These are phyloP conservation scores for Emergomyces pasteurianus DNA, from an alignment of 2,329 filamentous ascomycete species.

Conservation along the genomic window DNA sequence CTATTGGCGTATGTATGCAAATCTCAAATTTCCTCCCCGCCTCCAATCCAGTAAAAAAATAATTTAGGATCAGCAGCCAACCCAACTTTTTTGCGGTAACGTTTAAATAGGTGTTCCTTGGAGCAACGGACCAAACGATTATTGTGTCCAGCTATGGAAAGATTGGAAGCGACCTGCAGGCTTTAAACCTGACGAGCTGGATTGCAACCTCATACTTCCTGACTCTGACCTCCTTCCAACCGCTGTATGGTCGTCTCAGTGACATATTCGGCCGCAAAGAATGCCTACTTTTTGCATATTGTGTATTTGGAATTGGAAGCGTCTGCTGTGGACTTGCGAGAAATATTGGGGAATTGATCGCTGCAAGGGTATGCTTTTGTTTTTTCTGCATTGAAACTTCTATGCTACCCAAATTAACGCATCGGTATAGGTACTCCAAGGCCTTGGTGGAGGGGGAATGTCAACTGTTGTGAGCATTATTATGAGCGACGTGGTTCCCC, in stretches of 20 bases:
- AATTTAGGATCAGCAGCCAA: background rate
- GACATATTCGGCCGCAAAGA: constrained; percentile 60
- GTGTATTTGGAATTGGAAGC: constrained; percentile 54
- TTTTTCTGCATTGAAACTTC: background rate
- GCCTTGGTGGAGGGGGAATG: constrained; percentile 61
- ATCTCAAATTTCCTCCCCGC: background rate
- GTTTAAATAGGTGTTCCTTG: constrained; percentile 50
- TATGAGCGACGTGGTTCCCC: constrained; percentile 57
- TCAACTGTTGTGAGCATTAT: constrained; percentile 57
- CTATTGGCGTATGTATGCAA: constrained; percentile 42
- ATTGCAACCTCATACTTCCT: constrained; percentile 61
- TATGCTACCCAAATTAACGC: background rate
- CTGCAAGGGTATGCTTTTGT: constrained; percentile 43
- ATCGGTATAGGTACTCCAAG: constrained; percentile 38
- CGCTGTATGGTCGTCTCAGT: constrained; percentile 57
- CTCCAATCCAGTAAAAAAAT: background rate
- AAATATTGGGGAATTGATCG: constrained; percentile 54
- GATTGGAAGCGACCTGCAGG: constrained; percentile 64
- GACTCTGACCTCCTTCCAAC: constrained; percentile 63
- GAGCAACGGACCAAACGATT: constrained; percentile 64
- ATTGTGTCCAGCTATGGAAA: constrained; percentile 66
- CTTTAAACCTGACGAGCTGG: constrained; percentile 64
- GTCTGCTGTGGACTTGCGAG: constrained; percentile 49
- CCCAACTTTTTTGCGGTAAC: background rate
- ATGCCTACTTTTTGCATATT: constrained; percentile 53